Base-by-base conservation (phyloP, 495 filamentous ascomycete species). In the Penicillium egyptiacum region DNA sequence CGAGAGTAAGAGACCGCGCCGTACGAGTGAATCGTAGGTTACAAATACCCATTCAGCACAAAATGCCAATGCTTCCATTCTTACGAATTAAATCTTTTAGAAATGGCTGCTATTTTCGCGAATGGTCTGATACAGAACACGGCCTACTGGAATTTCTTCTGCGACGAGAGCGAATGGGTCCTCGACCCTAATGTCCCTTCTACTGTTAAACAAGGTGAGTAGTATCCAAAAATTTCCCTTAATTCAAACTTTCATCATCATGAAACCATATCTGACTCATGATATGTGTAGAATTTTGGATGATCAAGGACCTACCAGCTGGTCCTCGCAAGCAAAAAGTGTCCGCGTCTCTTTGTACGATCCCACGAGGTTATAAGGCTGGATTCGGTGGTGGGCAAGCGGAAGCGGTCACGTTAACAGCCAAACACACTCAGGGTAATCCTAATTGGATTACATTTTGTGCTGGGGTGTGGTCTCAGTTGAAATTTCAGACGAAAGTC, bases 91-190 rank as follows among this genome's bases (percentile, higher is more conserved):
- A 47, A 47, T 25, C 10, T 47, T 47, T 25, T 47, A 47, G 44
- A 47, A 47, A 47, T 47, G 44, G 44, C 44, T 47, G 25, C 44
- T 47, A 47, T 47, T 30, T 47, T 47, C 17, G 25, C 44, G 25
- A 47, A 14, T 47, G 44, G 44, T 47, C 44, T 47, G 44, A 47
- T 47, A 25, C 25, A 30, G 16, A 47, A 47, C 25, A 47, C 44
- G 23, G 22, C 44, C 44, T 30, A n/a, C 44, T 47, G 44, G 44
- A 47, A 47, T 47, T 30, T 47, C 44, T 30, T 44, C 2, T 44
- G 42, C 42, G 42, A 44, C 42, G 44, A 47, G 44, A 47, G 44
- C 44, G 44, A 47, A 47, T 47, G 44, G 44, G 44, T 47, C 44
- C 44, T 30, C 44, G 44, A 47, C 25, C 44, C 45, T 47, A 17